These are phyloP conservation scores for Pichia paraexigua DNA, from an alignment of 805 yeast genomes.

Conservation along the genomic window DNA sequence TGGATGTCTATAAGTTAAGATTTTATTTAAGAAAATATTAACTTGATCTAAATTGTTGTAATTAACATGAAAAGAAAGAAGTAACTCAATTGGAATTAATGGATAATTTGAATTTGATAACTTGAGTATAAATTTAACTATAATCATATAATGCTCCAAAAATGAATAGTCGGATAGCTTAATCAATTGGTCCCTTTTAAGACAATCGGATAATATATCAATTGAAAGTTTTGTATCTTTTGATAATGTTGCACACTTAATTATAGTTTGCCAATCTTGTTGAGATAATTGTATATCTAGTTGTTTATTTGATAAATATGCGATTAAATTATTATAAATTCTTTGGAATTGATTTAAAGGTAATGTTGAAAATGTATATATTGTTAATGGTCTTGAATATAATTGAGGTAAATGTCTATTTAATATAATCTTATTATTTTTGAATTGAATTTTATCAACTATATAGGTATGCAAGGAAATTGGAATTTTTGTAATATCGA, in stretches of 20 bases:
- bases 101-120: slow-evolving; percentile 25
- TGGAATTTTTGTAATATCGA: slow-evolving; percentile 72
- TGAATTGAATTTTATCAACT: slow-evolving; percentile 43
- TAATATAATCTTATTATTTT: slow-evolving; percentile 43
- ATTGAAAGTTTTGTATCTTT: slow-evolving; percentile 27
- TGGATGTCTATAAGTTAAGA: slow-evolving; percentile 16
- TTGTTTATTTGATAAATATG: slow-evolving; percentile 23
- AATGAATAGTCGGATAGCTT: slow-evolving; percentile 50
- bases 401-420: slow-evolving; percentile 34
- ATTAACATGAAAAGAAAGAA: slow-evolving; percentile 11
- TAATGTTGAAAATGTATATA: slow-evolving; percentile 9
- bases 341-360: slow-evolving; percentile 26
- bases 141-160: slow-evolving; percentile 27
- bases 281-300: slow-evolving; percentile 17
- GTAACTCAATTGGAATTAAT: slow-evolving; percentile 18
- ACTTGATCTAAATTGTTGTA: slow-evolving; percentile 12
- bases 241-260: slow-evolving; percentile 20
- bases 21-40: slow-evolving; percentile 13
- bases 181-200: slow-evolving; percentile 40
- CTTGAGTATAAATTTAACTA: slow-evolving; percentile 21
- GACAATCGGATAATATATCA: slow-evolving; percentile 39
- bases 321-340: slow-evolving; percentile 28
- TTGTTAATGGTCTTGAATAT: slow-evolving; percentile 26
- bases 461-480: slow-evolving; percentile 70
- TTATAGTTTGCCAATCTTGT: slow-evolving; percentile 25